Evolutionary conservation across 345 rosid genomes (phyloP).

Genomic region (Melaleuca alternifolia): DNA sequence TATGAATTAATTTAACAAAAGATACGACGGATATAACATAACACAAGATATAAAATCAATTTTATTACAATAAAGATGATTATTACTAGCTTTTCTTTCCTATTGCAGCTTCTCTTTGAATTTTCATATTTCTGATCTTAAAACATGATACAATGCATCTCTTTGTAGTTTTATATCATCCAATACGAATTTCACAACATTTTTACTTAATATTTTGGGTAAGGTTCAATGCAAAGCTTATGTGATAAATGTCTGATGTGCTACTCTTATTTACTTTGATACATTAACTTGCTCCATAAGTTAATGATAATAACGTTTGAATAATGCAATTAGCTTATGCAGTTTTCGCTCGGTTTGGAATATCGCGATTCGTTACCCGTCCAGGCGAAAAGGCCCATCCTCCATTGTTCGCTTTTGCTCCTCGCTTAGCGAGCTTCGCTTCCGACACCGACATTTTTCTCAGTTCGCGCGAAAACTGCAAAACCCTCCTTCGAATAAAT

Average conservation of each 20-base stretch:
- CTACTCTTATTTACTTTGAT: background rate
- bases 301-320: background rate
- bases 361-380: background rate
- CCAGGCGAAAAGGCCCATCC: background rate
- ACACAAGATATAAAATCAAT: too few species aligned
- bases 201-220: background rate
- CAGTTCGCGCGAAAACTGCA: background rate
- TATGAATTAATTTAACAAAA: background rate
- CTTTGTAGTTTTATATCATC: background rate
- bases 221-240: background rate
- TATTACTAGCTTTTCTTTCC: background rate
- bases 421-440: background rate
- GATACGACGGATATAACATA: background rate
- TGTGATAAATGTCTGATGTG: background rate
- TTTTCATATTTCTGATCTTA: background rate
- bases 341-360: background rate
- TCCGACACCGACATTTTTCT: background rate
- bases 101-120: accelerated
- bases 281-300: background rate
- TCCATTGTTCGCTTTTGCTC: background rate
- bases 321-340: background rate
- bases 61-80: background rate
- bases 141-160: background rate
- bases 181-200: background rate
- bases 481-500: background rate